These are phyloP conservation scores for Cupressus sempervirens DNA, from an alignment of 75 land plant species.

Conservation along the genomic window DNA sequence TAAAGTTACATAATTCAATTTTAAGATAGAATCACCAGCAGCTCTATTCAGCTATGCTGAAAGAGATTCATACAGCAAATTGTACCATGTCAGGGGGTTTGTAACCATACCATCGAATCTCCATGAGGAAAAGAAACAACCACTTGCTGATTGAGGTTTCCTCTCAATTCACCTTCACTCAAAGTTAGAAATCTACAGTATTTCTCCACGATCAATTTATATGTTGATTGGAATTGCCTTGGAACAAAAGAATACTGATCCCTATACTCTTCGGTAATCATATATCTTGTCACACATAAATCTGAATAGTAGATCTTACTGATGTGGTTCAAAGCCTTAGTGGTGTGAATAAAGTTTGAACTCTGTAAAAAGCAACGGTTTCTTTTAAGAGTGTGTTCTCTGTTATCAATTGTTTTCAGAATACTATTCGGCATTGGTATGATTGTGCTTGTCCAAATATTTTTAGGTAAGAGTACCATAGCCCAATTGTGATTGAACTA, in stretches of 20 bases:
- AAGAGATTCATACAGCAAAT: background rate
- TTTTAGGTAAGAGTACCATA: too few relatives aligned
- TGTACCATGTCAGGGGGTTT: background rate
- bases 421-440: too few relatives aligned
- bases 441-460: too few relatives aligned
- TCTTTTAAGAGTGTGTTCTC: conserved; percentile 44
- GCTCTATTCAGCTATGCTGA: background rate
- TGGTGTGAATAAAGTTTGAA: conserved; percentile 38
- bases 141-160: background rate
- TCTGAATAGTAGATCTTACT: conserved; percentile 34
- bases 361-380: conserved; percentile 78
- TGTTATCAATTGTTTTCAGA: conserved; percentile 54
- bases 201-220: conserved; percentile 34
- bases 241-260: conserved; percentile 59
- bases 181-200: conserved; percentile 39
- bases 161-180: conserved; percentile 1
- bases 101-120: background rate
- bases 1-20: background rate
- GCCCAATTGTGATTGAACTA: too few relatives aligned
- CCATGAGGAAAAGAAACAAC: background rate
- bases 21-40: background rate
- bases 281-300: conserved; percentile 46
- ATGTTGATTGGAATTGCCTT: conserved; percentile 38
- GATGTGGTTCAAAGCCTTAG: conserved; percentile 22
- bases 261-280: conserved; percentile 43